phyloP scores from a whole-genome alignment of 768 basidiomycete species.

The Pulveroboletus sp. region DNA sequence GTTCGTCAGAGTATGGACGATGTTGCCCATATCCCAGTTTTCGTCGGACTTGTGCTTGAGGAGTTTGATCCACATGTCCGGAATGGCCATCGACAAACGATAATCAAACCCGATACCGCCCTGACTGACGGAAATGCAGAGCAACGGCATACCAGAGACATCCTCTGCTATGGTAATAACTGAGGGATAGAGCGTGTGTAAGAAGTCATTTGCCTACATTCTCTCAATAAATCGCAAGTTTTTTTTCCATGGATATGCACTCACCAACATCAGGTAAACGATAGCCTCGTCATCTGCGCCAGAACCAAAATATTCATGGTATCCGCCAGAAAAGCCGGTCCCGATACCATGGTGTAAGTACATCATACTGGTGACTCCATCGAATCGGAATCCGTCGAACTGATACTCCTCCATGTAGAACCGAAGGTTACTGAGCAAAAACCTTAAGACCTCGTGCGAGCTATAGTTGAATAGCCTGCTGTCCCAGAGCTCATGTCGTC shows the following conservation, averaged over 20 bases:
- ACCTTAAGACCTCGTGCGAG: conserved; percentile 89
- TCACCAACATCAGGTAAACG: conserved; percentile 93
- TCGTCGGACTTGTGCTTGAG: conserved; percentile 88
- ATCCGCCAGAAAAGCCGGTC: conserved; percentile 94
- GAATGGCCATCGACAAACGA: conserved; percentile 95
- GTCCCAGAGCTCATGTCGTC: conserved; percentile 96
- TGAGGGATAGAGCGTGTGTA: conserved; percentile 77
- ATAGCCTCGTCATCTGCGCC: conserved; percentile 84
- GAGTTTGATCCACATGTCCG: conserved; percentile 99
- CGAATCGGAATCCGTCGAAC: conserved; percentile 98
- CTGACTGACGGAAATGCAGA: conserved; percentile 69
- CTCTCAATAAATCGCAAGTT: conserved; percentile 7
- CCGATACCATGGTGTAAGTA: conserved; percentile 98
- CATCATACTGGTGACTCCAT: conserved; percentile 99
- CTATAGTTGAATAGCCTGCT: conserved; percentile 97
- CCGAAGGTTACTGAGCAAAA: conserved; percentile 90
- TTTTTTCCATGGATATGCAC: conserved; percentile 33
- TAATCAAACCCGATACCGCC: conserved; percentile 99
- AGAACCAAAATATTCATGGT: conserved; percentile 95
- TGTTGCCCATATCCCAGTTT: conserved; percentile 83
- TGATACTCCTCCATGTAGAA: conserved; percentile 94
- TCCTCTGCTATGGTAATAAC: conserved; percentile 95
- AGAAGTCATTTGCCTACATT: conserved; percentile 81
- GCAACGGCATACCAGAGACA: conserved; percentile 97
- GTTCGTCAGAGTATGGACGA: conserved; percentile 87